Evolutionary conservation across 2,329 filamentous ascomycete genomes (phyloP), one percentile per base, ranked within the genome.

Genomic region (Aspergillus tanneri): DNA sequence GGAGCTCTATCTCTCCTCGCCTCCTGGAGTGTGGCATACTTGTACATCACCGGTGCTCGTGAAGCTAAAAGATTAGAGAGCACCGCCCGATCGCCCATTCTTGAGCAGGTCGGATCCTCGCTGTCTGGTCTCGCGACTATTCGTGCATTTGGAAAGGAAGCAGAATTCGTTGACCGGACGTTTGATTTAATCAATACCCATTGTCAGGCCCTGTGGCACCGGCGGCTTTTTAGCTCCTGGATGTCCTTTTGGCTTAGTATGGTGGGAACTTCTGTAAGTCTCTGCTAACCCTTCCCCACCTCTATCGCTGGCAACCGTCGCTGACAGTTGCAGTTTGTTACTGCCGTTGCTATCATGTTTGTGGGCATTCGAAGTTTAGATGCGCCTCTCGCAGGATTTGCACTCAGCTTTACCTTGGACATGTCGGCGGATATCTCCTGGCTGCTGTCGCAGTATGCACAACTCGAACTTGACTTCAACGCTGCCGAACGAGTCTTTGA

Each of bases 1-100:
- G 46, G 46, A 6, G n/a, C 37, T 24, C 41, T 43, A 8, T 43
- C 46, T 5, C 24, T 48, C 18, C 16, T 43, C 18, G 25, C 41
- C 10, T 43, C 46, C 16, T 38, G 46, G 40, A 35, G 22, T 34
- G 35, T 43, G 6, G 46, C 79, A 47, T 81, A 84, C 49, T 74
- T 73, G 32, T 91, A 87, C 61, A 76, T 91, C 8, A 69, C 78
- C 24, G 86, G 80, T 1, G 86, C 86, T 0, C 77, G 87, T 36
- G 86, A 88, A 14, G 77, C 86, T 51, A 90, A 90, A 70, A 77
- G 87, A 5, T 77, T 91, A 3, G 87, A 91, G 66, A 87, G 83
- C 54, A 87, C 79, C 8, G 79, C 82, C 48, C 90, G 90, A 67
- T 87, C 84, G 0, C 87, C 87, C 0, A 82, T 91, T 1, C 90